Conservation (phyloP, 805 yeast species). For the Torulaspora franciscae region DNA sequence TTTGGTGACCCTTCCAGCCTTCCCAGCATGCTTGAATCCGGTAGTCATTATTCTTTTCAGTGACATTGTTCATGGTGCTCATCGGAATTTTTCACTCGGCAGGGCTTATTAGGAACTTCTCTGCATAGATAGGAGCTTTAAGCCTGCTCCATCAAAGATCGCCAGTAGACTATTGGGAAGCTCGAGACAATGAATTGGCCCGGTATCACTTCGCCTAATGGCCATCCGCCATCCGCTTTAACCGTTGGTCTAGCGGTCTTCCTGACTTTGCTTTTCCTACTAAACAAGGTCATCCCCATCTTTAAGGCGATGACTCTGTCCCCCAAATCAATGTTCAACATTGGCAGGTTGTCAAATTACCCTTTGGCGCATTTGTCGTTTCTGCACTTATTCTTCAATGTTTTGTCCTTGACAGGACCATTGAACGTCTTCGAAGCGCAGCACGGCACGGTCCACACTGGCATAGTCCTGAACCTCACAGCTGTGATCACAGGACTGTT, state of each 20-base stretch:
- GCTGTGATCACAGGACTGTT: conserved; percentile 67
- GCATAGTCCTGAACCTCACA: conserved; percentile 65
- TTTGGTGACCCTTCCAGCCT: conserved; percentile 5
- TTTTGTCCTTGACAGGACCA: conserved; percentile 53
- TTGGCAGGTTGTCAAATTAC: conserved; percentile 48
- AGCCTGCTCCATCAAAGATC: neutral
- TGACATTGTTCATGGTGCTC: neutral
- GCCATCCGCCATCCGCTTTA: conserved; percentile 50
- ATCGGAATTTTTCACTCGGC: conserved; percentile 2
- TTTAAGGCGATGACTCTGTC: conserved; percentile 13
- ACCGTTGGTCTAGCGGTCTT: conserved; percentile 59
- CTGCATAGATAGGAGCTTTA: neutral
- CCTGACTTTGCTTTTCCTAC: conserved; percentile 42
- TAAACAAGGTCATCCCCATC: conserved; percentile 24
- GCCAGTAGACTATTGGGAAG: neutral
- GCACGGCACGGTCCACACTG: conserved; percentile 85
- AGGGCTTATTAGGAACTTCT: neutral
- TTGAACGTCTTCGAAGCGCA: conserved; percentile 59
- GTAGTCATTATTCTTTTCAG: conserved; percentile 8
- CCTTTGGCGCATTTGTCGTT: conserved; percentile 63
- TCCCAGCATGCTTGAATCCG: conserved; percentile 8
- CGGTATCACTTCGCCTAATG: conserved; percentile 17
- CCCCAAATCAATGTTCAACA: conserved; percentile 14
- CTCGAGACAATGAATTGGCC: conserved; percentile 10
- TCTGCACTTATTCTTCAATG: conserved; percentile 58